phyloP scores from a whole-genome alignment of 805 yeast genomes.

The Cyberlindnera euphorbiae region DNA sequence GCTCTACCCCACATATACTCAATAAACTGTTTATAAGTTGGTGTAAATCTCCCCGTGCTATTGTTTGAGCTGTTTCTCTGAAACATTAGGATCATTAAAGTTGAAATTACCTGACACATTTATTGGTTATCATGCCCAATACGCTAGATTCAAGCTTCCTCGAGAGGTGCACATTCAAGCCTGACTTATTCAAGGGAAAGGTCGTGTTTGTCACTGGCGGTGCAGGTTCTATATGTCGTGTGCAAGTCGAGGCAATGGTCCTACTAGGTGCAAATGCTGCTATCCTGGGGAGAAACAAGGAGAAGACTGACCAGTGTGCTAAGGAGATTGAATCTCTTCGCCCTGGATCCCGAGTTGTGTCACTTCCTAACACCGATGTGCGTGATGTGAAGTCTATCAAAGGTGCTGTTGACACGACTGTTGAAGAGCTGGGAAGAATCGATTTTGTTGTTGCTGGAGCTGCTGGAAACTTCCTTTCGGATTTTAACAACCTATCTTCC shows the following conservation, averaged over 20 bases:
- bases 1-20: too few relatives aligned
- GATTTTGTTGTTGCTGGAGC: conserved; percentile 94
- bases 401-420: conserved; percentile 61
- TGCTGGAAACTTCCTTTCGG: conserved; percentile 87
- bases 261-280: conserved; percentile 83
- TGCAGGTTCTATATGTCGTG: conserved; percentile 92
- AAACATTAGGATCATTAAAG: too few relatives aligned
- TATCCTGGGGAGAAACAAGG: conserved; percentile 71
- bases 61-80: too few relatives aligned
- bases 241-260: conserved; percentile 82
- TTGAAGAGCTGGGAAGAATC: conserved; percentile 64
- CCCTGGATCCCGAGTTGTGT: conserved; percentile 61
- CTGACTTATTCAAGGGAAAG: conserved; percentile 72
- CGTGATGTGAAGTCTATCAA: conserved; percentile 58
- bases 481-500: conserved; percentile 69
- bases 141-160: conserved; percentile 28
- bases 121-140: too few relatives aligned
- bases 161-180: conserved; percentile 37
- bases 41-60: too few relatives aligned
- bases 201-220: conserved; percentile 94
- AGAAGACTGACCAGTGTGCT: conserved; percentile 65
- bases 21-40: too few relatives aligned
- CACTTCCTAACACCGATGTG: conserved; percentile 73
- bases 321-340: conserved; percentile 55
- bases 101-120: too few relatives aligned